Evolutionary conservation across 2,329 filamentous ascomycete species (phyloP), one percentile per base, ranked within the genome.

Genomic region (Diaporthe sp.): DNA sequence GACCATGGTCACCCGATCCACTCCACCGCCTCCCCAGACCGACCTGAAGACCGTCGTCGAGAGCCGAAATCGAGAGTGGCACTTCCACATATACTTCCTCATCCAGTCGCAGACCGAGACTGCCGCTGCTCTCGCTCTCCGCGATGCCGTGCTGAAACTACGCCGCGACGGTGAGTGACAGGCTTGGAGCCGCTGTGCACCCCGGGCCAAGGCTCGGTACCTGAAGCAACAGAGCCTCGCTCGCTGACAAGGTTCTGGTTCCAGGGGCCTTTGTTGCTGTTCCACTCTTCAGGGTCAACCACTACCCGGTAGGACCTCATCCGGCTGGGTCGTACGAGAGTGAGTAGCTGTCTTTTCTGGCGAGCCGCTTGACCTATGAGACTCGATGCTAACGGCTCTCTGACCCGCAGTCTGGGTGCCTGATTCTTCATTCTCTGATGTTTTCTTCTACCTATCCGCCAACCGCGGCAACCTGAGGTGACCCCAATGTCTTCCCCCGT

Each of bases 71-170:
- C 78, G 81, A 37, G 81, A 82, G 73, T 82, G 82, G 82, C 82
- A 83, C 72, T 83, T 83, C 72, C 82, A 83, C 59, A 83, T 83
- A 22, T 83, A 83, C 46, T 83, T 83, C 74, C 57, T 82, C 34
- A 75, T 82, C 2, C 81, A 82, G 69, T 83, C 82, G 37, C 78
- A 81, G 1, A 73, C 78, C 10, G 81, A 83, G 73, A 82, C 79
- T 1, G 80, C 81, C 1, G 81, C 81, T 2, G 82, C 82, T 13
- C 79, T 83, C 12, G 81, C 81, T 9, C 80, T 83, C 28, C 81
- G 82, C 13, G 81, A 83, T 75, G 81, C 82, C 10, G 79, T 83
- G 2, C 53, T 83, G 55, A 81, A 76, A 61, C 78, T 83, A 2
- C 81, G 82, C 57, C 82, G 81, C 9, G 81, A 83, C 74, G 82